Percentiles rank a stretch among this genome's conserved stretches.
phyloP scores from a whole-genome alignment of 148 eudicot genomes.

The Chenopodium album region DNA sequence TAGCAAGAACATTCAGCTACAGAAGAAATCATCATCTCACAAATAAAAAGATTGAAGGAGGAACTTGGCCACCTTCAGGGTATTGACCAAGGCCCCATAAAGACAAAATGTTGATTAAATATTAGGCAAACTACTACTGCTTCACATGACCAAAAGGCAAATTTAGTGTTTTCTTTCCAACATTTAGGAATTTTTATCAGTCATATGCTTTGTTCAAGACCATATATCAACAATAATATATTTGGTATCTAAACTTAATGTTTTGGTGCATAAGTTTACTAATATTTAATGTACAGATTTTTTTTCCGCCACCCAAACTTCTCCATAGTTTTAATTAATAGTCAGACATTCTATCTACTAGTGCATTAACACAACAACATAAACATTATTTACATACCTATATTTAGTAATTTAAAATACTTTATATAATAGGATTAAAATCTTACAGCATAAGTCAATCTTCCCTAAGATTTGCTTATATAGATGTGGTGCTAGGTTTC shows the following conservation, averaged over 20 bases:
- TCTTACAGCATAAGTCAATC: background rate
- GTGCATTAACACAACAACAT: background rate
- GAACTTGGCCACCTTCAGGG: background rate
- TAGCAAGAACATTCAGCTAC: background rate
- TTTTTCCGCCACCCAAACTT: background rate
- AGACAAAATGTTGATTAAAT: background rate
- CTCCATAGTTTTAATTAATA: background rate
- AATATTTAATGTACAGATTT: no score
- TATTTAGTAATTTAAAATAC: no score
- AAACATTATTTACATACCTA: no score
- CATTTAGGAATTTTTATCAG: background rate
- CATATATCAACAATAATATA: background rate
- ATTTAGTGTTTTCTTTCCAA: background rate
- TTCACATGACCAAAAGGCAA: background rate
- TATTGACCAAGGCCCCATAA: background rate
- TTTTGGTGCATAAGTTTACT: background rate
- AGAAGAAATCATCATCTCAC: slow-evolving; percentile 8
- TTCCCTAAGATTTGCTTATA: background rate
- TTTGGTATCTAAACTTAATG: background rate
- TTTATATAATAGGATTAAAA: no score
- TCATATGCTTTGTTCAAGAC: background rate
- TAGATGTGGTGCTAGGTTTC: background rate
- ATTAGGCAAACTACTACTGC: background rate
- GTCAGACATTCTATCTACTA: background rate
- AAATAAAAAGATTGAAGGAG: background rate